phyloP scores from a whole-genome alignment of 2,329 filamentous ascomycete species.

The Zymoseptoria pseudotritici region DNA sequence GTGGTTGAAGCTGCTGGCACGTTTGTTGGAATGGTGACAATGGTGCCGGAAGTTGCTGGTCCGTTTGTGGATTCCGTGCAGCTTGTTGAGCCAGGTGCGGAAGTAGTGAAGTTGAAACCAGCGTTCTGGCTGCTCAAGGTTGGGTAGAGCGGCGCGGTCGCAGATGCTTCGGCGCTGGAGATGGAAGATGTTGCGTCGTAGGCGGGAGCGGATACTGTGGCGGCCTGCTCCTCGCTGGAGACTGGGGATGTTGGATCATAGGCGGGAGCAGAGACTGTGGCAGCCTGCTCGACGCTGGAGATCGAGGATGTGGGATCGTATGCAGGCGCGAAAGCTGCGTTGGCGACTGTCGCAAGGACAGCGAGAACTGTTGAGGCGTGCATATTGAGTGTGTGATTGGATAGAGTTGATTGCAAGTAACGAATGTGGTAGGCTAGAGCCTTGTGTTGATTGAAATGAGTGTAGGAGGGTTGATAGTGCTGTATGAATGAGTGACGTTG shows the following conservation, averaged over 20 bases:
- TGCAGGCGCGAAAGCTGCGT: neutral
- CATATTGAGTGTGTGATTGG: neutral
- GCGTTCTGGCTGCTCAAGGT: neutral
- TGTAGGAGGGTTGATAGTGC: neutral
- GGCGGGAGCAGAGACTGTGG: neutral
- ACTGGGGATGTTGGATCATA: neutral
- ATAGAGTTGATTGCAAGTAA: neutral
- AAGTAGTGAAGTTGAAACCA: neutral
- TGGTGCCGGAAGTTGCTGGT: neutral
- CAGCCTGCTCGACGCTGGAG: neutral
- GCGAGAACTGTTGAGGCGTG: neutral
- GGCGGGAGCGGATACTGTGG: neutral
- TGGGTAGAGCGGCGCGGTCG: neutral
- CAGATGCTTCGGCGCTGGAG: neutral
- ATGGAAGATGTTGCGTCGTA: neutral
- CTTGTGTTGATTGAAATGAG: neutral
- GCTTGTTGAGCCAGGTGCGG: neutral
- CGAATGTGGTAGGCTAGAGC: neutral
- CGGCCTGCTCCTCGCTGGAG: neutral
- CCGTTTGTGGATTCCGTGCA: neutral
- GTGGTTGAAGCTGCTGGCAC: neutral
- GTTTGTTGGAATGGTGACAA: neutral
- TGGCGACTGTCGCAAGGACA: neutral
- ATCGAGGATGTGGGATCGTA: neutral
- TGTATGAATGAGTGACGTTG: neutral